phyloP scores from a whole-genome alignment of 345 rosid genomes.

The Eucalyptus grandis region DNA sequence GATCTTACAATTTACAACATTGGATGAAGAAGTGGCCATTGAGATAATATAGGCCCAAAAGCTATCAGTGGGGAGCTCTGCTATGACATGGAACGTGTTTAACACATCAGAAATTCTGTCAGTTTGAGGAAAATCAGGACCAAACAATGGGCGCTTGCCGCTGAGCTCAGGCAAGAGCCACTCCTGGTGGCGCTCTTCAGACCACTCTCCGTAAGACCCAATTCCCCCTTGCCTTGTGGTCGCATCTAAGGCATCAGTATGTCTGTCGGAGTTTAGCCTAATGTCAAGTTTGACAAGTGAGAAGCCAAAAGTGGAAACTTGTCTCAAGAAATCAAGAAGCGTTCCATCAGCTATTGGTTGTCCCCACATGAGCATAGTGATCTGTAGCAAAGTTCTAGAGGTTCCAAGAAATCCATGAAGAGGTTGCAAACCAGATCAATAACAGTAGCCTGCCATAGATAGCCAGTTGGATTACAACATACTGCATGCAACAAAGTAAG shows the following conservation, averaged over 20 bases:
- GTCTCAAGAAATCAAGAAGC: conserved; percentile 94
- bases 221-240: conserved; percentile 68
- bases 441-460: not conserved
- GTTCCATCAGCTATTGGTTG: conserved; percentile 88
- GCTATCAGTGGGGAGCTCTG: conserved; percentile 76
- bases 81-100: conserved; percentile 65
- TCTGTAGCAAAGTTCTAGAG: conserved; percentile 87
- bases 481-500: not conserved
- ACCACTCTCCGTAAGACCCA: conserved; percentile 83
- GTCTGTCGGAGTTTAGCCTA: conserved; percentile 92
- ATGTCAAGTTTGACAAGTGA: conserved; percentile 92
- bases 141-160: conserved; percentile 82
- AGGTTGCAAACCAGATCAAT: not conserved
- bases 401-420: conserved; percentile 69
- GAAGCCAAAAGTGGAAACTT: conserved; percentile 96
- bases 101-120: conserved; percentile 82
- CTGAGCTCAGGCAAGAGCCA: conserved; percentile 88
- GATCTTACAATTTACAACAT: conserved; percentile 2
- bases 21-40: conserved; percentile 84
- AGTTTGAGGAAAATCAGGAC: conserved; percentile 88
- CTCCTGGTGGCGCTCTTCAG: conserved; percentile 64
- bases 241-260: conserved; percentile 91
- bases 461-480: not conserved
- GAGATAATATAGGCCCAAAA: conserved; percentile 92
- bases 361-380: conserved; percentile 87